Percentiles rank a stretch among this genome's conserved stretches.
Conservation (phyloP, 1,139 yeast species). For the Diutina ranongensis region DNA sequence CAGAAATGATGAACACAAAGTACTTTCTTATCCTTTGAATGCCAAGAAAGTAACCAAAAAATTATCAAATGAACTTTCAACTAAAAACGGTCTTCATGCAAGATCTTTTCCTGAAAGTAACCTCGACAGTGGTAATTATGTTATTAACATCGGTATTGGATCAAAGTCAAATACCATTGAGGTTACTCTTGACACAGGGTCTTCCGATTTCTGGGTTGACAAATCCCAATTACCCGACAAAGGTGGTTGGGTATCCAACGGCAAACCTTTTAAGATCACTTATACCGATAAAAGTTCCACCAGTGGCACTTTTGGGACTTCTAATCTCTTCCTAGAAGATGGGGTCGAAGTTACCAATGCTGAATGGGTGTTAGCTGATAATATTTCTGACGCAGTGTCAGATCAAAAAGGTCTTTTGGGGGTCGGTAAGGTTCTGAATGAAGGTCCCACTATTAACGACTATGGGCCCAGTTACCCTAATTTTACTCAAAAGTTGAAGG, state of each 20-base stretch:
- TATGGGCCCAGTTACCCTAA: background rate
- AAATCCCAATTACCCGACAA: too few species aligned
- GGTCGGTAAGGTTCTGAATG: conserved; percentile 3
- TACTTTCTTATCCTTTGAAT: background rate
- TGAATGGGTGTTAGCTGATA: conserved; percentile 8
- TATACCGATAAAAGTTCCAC: conserved; percentile 7
- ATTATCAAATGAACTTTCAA: background rate
- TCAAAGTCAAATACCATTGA: conserved; percentile 9
- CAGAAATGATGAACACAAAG: background rate
- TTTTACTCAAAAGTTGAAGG: background rate
- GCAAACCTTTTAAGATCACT: conserved; percentile 7
- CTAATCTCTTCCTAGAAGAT: conserved; percentile 6
- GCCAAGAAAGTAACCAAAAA: background rate
- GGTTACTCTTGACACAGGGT: conserved; percentile 9
- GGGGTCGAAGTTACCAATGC: conserved; percentile 7
- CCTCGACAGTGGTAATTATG: background rate
- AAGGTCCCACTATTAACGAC: background rate
- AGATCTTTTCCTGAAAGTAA: background rate
- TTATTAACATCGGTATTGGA: background rate
- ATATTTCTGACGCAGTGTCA: background rate
- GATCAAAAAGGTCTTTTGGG: conserved; percentile 8
- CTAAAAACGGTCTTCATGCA: background rate
- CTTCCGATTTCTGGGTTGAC: conserved; percentile 10
- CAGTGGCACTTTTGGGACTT: conserved; percentile 8
- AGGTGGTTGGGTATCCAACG: conserved; percentile 6